phyloP scores from a whole-genome alignment of 2,329 filamentous ascomycete genomes.

The Penicillium sp. region DNA sequence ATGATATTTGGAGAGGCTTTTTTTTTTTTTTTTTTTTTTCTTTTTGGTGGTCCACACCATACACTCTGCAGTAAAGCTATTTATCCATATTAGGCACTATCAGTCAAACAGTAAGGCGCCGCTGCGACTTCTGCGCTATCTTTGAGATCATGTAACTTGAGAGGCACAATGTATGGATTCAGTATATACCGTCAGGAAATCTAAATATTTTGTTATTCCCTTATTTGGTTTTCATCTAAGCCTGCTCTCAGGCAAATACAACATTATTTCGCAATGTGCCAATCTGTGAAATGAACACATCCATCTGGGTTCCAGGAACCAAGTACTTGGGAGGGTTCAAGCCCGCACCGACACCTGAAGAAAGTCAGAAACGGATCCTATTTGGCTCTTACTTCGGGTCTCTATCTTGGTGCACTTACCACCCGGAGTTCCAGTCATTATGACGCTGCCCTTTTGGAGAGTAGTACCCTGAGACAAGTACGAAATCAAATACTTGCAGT shows the following conservation, averaged over 20 bases:
- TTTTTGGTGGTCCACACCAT: neutral
- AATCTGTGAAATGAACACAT: slow-evolving; percentile 41
- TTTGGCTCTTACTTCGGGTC: neutral
- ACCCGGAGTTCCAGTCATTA: slow-evolving; percentile 53
- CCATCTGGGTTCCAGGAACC: slow-evolving; percentile 41
- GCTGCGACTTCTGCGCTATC: neutral
- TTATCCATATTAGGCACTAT: neutral
- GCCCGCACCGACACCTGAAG: slow-evolving; percentile 42
- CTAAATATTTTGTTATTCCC: too few species aligned
- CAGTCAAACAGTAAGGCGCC: neutral
- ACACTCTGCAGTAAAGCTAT: neutral
- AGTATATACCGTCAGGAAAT: neutral
- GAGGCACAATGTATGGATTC: neutral
- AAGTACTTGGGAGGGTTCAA: slow-evolving; percentile 43
- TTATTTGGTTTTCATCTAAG: neutral
- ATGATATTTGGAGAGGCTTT: neutral
- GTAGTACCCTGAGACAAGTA: slow-evolving; percentile 40
- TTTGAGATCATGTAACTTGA: neutral
- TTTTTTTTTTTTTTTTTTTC: too few species aligned
- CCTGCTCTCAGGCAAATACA: slow-evolving; percentile 22
- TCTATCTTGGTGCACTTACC: slow-evolving; percentile 21
- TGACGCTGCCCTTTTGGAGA: slow-evolving; percentile 49
- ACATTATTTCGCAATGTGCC: slow-evolving; percentile 43
- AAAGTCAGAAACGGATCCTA: neutral
- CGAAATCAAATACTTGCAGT: slow-evolving; percentile 35